Evolutionary conservation across 805 yeast species (phyloP), one percentile per base, ranked within the genome.

Genomic region (Yamadazyma philogaea): DNA sequence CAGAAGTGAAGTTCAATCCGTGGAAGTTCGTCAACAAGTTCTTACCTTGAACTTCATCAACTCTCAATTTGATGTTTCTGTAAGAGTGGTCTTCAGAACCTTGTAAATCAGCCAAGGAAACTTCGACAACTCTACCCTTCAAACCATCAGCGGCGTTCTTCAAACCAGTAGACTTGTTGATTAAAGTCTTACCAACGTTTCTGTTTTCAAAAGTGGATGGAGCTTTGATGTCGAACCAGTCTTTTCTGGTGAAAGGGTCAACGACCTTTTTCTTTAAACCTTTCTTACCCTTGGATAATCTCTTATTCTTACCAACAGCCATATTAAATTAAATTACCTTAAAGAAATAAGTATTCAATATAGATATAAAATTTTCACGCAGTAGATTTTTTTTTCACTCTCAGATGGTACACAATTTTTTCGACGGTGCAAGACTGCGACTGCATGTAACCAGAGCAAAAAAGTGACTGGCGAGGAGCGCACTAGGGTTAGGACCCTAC

Each of bases 221-320:
- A 58, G 98, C 98, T 81, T 90, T 89, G 78, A 90, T 87, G 75
- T 87, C 95, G 75, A 79, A 90, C 98, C 98, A 91, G 66, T 90
- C 98, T 79, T 91, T 91, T 77, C 90, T 89, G 84, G 96, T 81
- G 93, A 91, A 91, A 70, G 98, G 98, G 82, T 91, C 99, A 61
- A 89, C 95, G 70, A 87, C 93, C 84, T 84, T 91, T 95, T 91
- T 93, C 95, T 91, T 91, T 75, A 88, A 78, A 69, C 98, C 97
- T 78, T 91, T 91, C 88, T 85, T 84, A 69, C 93, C 91, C 71
- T 78, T 77, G 71, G 83, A 79, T 65, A 85, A 80, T 80, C 91
- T 86, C 57, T 59, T 61, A 50, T 74, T 74, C 67, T 74, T 74
- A 64, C 79, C 79, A 63, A 76, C 78, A 72, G 80, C 81, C 81